Percentiles rank a stretch among this genome's conserved stretches.
phyloP scores from a whole-genome alignment of 495 filamentous ascomycete species.

The Penicillium chermesinum region DNA sequence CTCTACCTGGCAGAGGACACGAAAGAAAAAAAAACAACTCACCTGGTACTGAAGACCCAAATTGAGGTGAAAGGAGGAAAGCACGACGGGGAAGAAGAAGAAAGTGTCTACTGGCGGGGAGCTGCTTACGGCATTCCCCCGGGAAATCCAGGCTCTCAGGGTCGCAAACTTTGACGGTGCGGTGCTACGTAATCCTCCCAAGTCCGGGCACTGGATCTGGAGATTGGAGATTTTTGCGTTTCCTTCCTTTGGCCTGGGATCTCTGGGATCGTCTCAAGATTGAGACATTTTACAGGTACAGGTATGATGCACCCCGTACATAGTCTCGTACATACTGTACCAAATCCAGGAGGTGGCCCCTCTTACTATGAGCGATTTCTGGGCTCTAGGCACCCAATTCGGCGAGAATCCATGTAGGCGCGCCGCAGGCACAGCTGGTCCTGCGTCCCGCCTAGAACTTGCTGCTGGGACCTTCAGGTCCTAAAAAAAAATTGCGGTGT shows the following conservation, averaged over 20 bases:
- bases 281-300: background rate
- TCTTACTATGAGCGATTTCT: conserved; percentile 1
- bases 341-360: background rate
- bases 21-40: background rate
- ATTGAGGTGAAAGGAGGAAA: background rate
- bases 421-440: too few species aligned
- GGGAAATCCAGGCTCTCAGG: background rate
- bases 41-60: background rate
- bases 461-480: background rate
- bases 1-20: background rate
- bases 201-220: too few species aligned
- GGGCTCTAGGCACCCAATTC: conserved; percentile 1
- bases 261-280: background rate
- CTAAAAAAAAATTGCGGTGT: conserved; percentile 14
- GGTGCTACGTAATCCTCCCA: background rate
- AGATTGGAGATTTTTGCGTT: too few species aligned
- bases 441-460: too few species aligned
- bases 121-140: background rate
- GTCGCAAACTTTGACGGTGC: background rate
- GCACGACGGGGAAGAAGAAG: background rate
- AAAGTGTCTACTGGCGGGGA: background rate
- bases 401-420: background rate
- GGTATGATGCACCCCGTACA: background rate
- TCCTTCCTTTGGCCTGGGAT: too few species aligned
- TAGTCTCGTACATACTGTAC: background rate